phyloP scores from a whole-genome alignment of 2,329 filamentous ascomycete genomes.

The Fusarium algeriense region DNA sequence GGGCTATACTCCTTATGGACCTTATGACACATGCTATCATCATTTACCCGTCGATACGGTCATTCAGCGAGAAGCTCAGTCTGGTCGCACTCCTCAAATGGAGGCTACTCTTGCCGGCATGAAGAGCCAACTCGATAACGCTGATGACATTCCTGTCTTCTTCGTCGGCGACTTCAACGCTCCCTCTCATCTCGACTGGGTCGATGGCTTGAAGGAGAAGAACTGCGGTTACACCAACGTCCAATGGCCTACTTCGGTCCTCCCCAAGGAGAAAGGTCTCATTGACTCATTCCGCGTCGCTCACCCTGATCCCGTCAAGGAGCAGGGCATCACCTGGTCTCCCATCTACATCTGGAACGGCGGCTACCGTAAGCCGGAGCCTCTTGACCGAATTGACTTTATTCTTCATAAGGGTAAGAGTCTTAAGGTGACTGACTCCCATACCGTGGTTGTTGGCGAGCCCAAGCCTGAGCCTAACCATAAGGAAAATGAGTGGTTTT shows the following conservation, averaged over 20 bases:
- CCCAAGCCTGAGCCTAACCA: conserved; percentile 52
- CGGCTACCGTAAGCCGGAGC: conserved; percentile 53
- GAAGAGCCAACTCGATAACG: conserved; percentile 47
- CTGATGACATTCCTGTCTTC: conserved; percentile 52
- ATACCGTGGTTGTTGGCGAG: conserved; percentile 50
- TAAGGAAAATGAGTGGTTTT: conserved; percentile 56
- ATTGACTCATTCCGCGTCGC: conserved; percentile 56
- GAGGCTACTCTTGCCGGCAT: conserved; percentile 52
- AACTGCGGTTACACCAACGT: conserved; percentile 54
- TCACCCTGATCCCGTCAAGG: conserved; percentile 51
- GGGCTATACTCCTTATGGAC: conserved; percentile 56
- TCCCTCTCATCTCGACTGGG: conserved; percentile 59
- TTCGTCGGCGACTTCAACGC: conserved; percentile 59
- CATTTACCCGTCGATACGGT: conserved; percentile 51
- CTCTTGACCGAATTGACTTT: conserved; percentile 58
- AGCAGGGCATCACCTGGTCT: conserved; percentile 57
- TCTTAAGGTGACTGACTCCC: conserved; percentile 50
- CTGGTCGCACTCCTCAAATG: conserved; percentile 56
- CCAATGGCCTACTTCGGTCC: conserved; percentile 55
- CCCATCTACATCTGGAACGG: conserved; percentile 54
- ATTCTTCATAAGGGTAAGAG: conserved; percentile 55
- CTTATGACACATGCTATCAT: conserved; percentile 59
- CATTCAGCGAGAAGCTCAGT: conserved; percentile 51
- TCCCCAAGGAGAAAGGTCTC: conserved; percentile 52
- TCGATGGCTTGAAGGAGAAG: conserved; percentile 48